Base-by-base conservation (phyloP, 2,329 filamentous ascomycete species). In the Ophiostoma sp. region DNA sequence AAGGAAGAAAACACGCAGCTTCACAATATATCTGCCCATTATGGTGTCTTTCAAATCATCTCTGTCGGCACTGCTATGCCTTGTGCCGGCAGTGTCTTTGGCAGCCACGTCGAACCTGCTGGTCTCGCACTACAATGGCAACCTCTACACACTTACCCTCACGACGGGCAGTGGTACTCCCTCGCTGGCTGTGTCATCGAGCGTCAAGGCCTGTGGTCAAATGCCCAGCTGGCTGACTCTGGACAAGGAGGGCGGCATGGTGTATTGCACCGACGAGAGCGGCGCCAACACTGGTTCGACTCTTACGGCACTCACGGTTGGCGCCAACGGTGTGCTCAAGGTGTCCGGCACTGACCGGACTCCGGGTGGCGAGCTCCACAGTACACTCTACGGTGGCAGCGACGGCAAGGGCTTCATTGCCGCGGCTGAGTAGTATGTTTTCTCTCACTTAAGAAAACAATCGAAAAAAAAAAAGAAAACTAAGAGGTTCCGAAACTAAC, bases 391-490 rank as follows among this genome's bases (percentile, higher is more conserved):
- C 50, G 83, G 82, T 3, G 83, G 82, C 15, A 79, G 79, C 64
- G 77, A 81, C 4, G 83, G 82, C 15, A 79, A 79, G 66, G 76
- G 81, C 4, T 86, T 84, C 77, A 80, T 85, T 70, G 83, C 83
- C 1, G 80, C 82, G 3, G 81, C 83, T 2, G 80, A 85, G 77
- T 86, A 85, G 61, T 66, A 45, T 1, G 61, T 45, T 39, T 45
- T 6, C n/a, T 50, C n/a, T n/a, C 12, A 17, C 5, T 28, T 17
- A 36, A n/a, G 9, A 25, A 15, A 28, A 17, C 2, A 28, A 28
- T 8, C 9, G n/a, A n/a, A 28, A 33, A 28, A 25, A 64, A 3
- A 45, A 42, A 2, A 22, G 7, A 31, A 33, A 17, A 22, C 5
- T 7, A 3, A 39, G 6, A 63, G 0, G 11, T 1, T 2, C 15